Evolutionary conservation across 2,329 filamentous ascomycete species (phyloP).

Genomic region (Trichoderma sp.): DNA sequence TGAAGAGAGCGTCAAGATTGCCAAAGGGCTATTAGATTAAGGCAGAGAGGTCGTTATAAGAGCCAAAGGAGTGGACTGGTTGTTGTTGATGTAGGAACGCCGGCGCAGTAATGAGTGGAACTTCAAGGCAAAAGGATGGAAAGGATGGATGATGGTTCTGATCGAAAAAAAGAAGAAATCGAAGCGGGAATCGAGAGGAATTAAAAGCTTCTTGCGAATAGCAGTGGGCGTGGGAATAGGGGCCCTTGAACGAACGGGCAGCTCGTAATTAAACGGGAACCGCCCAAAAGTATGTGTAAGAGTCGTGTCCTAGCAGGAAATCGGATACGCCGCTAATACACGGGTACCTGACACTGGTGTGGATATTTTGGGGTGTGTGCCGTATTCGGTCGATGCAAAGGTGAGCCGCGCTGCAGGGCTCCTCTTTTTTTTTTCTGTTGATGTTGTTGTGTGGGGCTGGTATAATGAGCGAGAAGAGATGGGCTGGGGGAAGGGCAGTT

Average conservation of each 20-base stretch:
- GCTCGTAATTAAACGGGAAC: constrained; percentile 25
- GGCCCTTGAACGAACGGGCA: constrained; percentile 24
- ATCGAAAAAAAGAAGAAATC: not conserved
- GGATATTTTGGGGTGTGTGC: constrained; percentile 30
- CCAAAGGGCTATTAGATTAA: constrained; percentile 16
- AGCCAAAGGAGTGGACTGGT: constrained; percentile 24
- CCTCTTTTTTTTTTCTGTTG: not conserved
- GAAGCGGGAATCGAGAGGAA: constrained; percentile 11
- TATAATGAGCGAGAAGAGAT: not conserved
- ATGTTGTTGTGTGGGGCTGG: constrained; percentile 2
- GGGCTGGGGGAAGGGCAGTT: not conserved
- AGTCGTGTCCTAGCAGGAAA: constrained; percentile 12
- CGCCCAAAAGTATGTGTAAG: not conserved
- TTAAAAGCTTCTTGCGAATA: constrained; percentile 14
- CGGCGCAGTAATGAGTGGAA: constrained; percentile 25
- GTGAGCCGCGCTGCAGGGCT: constrained; percentile 21
- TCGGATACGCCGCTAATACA: constrained; percentile 29
- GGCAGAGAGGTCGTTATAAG: constrained; percentile 16
- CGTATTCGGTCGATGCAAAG: constrained; percentile 26
- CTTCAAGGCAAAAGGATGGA: constrained; percentile 1
- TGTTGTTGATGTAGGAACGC: not conserved
- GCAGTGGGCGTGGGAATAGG: constrained; percentile 13
- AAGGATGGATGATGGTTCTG: constrained; percentile 8
- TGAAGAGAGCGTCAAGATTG: constrained; percentile 9
- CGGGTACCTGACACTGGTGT: constrained; percentile 34